Evolutionary conservation across 1,284 basidiomycete genomes (phyloP), one percentile per base, ranked within the genome.

Genomic region (Moesziomyces parantarcticus): DNA sequence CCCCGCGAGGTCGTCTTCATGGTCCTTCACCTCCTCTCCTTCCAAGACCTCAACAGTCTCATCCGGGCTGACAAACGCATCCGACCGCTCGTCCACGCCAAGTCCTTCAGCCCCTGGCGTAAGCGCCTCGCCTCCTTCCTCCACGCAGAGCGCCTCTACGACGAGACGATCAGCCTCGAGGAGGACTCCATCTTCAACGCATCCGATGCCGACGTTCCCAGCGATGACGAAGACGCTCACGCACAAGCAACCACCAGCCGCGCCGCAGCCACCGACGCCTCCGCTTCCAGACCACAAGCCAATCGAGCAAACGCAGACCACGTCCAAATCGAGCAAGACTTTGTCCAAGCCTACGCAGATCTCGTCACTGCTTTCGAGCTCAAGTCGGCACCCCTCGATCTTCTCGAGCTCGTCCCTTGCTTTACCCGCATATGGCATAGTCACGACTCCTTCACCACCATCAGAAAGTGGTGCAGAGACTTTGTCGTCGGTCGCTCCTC

Each of bases 1-100:
- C 73, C 74, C 39, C 66, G 75, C 39, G 71, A 75, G 41, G 60
- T 74, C 18, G 75, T 78, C 29, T 73, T 78, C 41, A 71, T 68
- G 49, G 56, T 71, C 36, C 69, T 80, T 1, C 58, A 66, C 26
- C 59, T 70, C 39, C 59, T 80, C 18, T 73, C 71, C 16, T 70
- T 75, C 14, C 56, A 46, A 21, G 78, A 80, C 36, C 56, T 71
- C 9, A 57, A 71, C 44, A 65, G 47, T 49, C 58, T 74, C 14
- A n/a, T 65, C 7, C 59, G 72, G 26, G 76, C 68, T 14, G 77
- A 79, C 55, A 65, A 63, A 39, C 51, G 77, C 21, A 39, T 79
- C 4, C 64, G 75, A 10, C 75, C 77, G 6, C 63, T 79, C 45
- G 67, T 74, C 20, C 56, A 75, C 40, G 58, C 74, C 18, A 51